These are phyloP conservation scores for Kluyveromyces marxianus DNA, from an alignment of 1,139 yeast species.

Conservation along the genomic window DNA sequence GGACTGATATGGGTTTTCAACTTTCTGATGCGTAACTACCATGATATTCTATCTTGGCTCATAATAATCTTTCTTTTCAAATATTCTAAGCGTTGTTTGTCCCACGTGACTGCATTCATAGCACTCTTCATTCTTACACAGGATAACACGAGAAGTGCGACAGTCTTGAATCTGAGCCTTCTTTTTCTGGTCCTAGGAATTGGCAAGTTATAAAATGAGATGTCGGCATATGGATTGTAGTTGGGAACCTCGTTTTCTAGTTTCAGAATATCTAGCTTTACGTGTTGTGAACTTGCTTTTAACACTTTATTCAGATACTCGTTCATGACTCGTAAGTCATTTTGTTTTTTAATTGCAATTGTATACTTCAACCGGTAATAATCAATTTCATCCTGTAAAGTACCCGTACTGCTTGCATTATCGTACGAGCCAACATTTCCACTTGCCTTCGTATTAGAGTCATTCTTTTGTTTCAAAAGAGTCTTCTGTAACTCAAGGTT, in stretches of 20 bases:
- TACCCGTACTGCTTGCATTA: slow-evolving; percentile 3
- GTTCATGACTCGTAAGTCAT: slow-evolving; percentile 26
- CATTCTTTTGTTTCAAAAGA: slow-evolving; percentile 6
- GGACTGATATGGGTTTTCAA: neutral
- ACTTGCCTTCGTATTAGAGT: slow-evolving; percentile 6
- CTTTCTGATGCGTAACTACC: slow-evolving; percentile 11
- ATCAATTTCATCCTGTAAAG: slow-evolving; percentile 22
- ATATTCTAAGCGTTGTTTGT: slow-evolving; percentile 20
- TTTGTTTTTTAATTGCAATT: slow-evolving; percentile 26
- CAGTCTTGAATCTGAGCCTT: slow-evolving; percentile 21
- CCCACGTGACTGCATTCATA: slow-evolving; percentile 21
- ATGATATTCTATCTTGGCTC: slow-evolving; percentile 22
- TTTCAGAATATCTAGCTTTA: slow-evolving; percentile 24
- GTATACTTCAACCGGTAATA: slow-evolving; percentile 27
- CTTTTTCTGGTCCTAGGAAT: slow-evolving; percentile 3
- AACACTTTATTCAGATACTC: slow-evolving; percentile 28
- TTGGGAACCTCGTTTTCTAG: slow-evolving; percentile 20
- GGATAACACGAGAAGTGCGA: slow-evolving; percentile 25
- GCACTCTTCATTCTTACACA: slow-evolving; percentile 24
- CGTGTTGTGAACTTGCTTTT: slow-evolving; percentile 25
- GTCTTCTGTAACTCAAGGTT: slow-evolving; percentile 18
- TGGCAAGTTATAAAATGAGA: neutral
- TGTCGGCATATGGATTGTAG: slow-evolving; percentile 3
- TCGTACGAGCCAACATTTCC: neutral
- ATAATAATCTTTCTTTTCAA: slow-evolving; percentile 24